Base-by-base conservation (phyloP, 2,329 filamentous ascomycete species). In the Fusarium temperatum region DNA sequence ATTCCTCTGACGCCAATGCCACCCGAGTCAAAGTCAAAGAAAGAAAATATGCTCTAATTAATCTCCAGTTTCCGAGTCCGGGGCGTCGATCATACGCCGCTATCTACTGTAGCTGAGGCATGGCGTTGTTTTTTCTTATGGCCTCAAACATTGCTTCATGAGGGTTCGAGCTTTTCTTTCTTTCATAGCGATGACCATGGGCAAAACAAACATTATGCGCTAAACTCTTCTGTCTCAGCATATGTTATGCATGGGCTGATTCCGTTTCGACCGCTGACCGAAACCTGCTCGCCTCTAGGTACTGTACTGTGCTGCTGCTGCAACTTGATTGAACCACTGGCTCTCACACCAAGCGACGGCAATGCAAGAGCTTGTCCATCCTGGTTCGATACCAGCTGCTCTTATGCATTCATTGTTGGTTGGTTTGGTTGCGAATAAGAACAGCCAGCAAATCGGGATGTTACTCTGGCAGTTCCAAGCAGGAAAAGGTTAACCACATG, bases 181-280 rank as follows among this genome's bases (percentile, higher is more conserved):
- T 35, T 68, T 44, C 44, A 63, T 68, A 47, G 41, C 48, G 55
- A 48, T 28, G 51, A 39, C 45, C 26, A 53, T 32, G 48, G 56
- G 48, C 53, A 50, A 39, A 38, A 41, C 24, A 39, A 55, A 30
- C 24, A 18, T 41, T 41, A 53, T 64, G 48, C 47, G 44, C 62
- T 62, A 58, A 47, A 45, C 60, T 44, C 42, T 24, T 64, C 48
- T 63, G 56, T 68, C 57, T 55, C 63, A 66, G 50, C 67, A 75
- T 63, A 74, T 78, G 63, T 78, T 75, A 78, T 78, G 73, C 76
- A 75, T 78, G 71, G 70, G 66, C 76, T 78, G 75, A 78, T 76
- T 63, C 47, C 72, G 53, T 61, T 65, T 66, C 28, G 44, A 45
- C 63, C 66, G 55, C 68, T 66, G 72, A 69, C 73, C 66, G 68